phyloP scores from a whole-genome alignment of 768 basidiomycete genomes.

The Pholiota microspora region DNA sequence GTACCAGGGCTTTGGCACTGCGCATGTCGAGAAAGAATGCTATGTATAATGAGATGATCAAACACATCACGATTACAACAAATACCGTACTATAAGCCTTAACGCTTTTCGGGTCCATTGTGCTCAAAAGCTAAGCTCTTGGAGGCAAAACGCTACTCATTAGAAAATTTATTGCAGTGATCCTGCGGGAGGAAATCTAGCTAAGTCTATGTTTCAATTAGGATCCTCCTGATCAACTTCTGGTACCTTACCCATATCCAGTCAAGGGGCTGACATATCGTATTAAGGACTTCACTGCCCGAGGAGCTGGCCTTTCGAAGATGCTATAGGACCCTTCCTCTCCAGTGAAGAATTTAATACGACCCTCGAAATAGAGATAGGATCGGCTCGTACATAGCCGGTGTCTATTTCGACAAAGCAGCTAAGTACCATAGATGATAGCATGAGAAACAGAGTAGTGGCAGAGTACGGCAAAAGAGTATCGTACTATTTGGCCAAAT shows the following conservation, averaged over 20 bases:
- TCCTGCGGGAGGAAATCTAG: too few species aligned
- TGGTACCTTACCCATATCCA: neutral
- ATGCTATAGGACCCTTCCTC: neutral
- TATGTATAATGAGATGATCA: neutral
- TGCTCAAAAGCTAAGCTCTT: too few species aligned
- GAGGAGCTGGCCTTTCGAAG: neutral
- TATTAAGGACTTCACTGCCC: neutral
- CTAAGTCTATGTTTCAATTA: too few species aligned
- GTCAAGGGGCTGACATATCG: neutral
- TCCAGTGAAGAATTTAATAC: neutral
- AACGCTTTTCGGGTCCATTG: too few species aligned
- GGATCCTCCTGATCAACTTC: neutral
- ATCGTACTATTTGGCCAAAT: too few species aligned
- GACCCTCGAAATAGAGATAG: neutral
- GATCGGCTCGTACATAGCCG: neutral
- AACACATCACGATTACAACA: neutral
- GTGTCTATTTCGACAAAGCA: neutral
- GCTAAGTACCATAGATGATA: neutral
- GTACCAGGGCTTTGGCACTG: neutral
- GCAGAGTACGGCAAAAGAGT: too few species aligned
- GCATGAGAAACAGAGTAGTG: neutral
- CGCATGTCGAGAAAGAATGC: neutral
- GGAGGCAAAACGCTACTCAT: too few species aligned
- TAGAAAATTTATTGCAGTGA: too few species aligned
- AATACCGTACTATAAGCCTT: neutral